A percentile compares a stretch with the other conserved stretches of the same genome.
These are phyloP conservation scores for Kitagawia praeruptora DNA, from an alignment of 129 eudicot species.

Conservation along the genomic window DNA sequence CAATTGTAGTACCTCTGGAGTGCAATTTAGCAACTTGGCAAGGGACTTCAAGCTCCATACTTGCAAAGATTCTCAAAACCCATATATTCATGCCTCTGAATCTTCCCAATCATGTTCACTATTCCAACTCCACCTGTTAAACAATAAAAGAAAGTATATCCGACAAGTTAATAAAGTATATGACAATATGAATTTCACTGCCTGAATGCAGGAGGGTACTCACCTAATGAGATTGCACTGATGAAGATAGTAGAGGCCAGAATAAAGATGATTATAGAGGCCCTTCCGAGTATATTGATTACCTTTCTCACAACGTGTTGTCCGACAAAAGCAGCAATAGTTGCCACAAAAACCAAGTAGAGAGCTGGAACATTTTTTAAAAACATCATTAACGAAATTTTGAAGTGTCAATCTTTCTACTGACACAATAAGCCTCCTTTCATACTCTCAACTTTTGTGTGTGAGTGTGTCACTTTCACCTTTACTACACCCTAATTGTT, in stretches of 20 bases:
- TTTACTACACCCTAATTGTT: background rate
- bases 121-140: slow-evolving; percentile 90
- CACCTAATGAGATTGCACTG: slow-evolving; percentile 88
- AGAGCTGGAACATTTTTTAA: slow-evolving; percentile 46
- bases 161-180: background rate
- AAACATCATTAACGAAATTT: background rate
- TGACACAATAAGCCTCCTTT: background rate
- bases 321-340: slow-evolving; percentile 88
- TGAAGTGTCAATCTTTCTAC: background rate
- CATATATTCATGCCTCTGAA: slow-evolving; percentile 74
- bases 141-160: background rate
- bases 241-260: slow-evolving; percentile 76
- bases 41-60: slow-evolving; percentile 28
- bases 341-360: slow-evolving; percentile 68
- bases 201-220: slow-evolving; percentile 11
- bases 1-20: background rate
- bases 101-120: slow-evolving; percentile 74
- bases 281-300: slow-evolving; percentile 68
- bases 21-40: background rate
- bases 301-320: slow-evolving; percentile 79
- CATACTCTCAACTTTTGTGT: background rate
- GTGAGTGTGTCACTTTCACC: background rate
- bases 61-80: slow-evolving; percentile 92
- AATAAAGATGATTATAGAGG: slow-evolving; percentile 82
- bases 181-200: background rate